phyloP scores from a whole-genome alignment of 768 basidiomycete genomes.

The Panaeolus papilionaceus region DNA sequence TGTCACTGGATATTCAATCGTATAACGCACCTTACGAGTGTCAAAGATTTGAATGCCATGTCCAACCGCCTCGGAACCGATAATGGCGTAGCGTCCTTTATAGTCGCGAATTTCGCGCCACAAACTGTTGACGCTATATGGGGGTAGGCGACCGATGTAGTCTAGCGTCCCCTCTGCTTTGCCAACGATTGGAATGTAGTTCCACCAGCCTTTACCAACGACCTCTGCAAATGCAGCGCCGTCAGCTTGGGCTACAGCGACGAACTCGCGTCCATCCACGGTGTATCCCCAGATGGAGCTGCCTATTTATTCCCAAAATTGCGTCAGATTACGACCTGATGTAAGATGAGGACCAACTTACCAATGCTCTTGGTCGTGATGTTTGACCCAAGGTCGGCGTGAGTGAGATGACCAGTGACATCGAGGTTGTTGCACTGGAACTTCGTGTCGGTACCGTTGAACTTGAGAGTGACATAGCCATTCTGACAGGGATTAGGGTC shows the following conservation, averaged over 20 bases:
- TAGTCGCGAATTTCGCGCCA: slow-evolving; percentile 7
- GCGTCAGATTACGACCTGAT: too few species aligned
- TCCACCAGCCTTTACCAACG: not conserved
- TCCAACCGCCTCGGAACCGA: not conserved
- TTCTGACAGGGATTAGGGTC: not conserved
- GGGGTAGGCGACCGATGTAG: not conserved
- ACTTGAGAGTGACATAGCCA: not conserved
- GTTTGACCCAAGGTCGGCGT: not conserved
- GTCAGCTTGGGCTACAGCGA: not conserved
- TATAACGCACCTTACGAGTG: not conserved
- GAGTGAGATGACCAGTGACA: not conserved
- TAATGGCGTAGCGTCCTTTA: slow-evolving; percentile 4
- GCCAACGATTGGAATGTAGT: not conserved
- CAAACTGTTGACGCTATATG: slow-evolving; percentile 3
- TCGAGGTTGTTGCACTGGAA: slow-evolving; percentile 4
- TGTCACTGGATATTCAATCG: not conserved
- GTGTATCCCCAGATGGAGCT: slow-evolving; percentile 1
- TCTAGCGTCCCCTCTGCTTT: not conserved
- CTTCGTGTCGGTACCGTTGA: not conserved
- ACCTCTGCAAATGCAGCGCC: slow-evolving; percentile 1
- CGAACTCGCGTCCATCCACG: not conserved
- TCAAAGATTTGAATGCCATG: not conserved
- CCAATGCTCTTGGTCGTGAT: not conserved
- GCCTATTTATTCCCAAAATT: not conserved
- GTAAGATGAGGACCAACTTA: not conserved